Evolutionary conservation across 2,329 filamentous ascomycete genomes (phyloP).

Genomic region (Colletotrichum cordylinicola): DNA sequence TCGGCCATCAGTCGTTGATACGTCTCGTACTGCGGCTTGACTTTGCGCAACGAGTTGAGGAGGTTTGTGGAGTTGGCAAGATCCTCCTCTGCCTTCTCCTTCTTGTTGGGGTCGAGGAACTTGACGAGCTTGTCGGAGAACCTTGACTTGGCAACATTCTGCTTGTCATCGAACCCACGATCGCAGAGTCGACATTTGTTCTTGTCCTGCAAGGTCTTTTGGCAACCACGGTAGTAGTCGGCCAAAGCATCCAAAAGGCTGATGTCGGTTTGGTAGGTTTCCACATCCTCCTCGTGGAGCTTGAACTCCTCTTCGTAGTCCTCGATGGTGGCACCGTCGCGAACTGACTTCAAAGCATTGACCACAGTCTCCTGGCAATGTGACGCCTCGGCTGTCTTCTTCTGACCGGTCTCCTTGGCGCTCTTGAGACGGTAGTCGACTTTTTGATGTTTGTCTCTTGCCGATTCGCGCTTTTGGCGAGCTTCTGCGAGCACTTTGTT

Average conservation of each 20-base stretch:
- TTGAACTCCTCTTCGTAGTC: slow-evolving; percentile 59
- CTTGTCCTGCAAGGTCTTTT: slow-evolving; percentile 68
- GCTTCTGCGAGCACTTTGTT: slow-evolving; percentile 65
- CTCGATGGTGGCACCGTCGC: slow-evolving; percentile 53
- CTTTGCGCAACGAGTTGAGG: slow-evolving; percentile 65
- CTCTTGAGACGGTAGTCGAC: slow-evolving; percentile 75
- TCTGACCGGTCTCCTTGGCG: slow-evolving; percentile 66
- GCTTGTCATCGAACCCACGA: slow-evolving; percentile 68
- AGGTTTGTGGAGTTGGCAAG: slow-evolving; percentile 56
- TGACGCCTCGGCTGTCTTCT: slow-evolving; percentile 67
- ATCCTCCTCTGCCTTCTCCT: slow-evolving; percentile 66
- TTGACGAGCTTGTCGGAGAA: slow-evolving; percentile 72
- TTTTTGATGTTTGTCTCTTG: slow-evolving; percentile 76
- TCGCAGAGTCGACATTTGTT: slow-evolving; percentile 81
- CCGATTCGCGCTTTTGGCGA: slow-evolving; percentile 73
- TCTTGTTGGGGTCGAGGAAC: slow-evolving; percentile 65
- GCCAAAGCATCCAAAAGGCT: slow-evolving; percentile 73
- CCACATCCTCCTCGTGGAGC: slow-evolving; percentile 61
- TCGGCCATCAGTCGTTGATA: slow-evolving; percentile 75
- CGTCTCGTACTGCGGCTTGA: slow-evolving; percentile 73
- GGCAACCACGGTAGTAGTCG: slow-evolving; percentile 74
- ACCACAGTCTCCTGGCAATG: slow-evolving; percentile 64
- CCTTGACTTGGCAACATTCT: slow-evolving; percentile 61
- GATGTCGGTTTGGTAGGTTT: slow-evolving; percentile 68
- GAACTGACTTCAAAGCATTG: slow-evolving; percentile 49